Conservation (phyloP, 2,329 filamentous ascomycete species). For the Penicillium sp. region DNA sequence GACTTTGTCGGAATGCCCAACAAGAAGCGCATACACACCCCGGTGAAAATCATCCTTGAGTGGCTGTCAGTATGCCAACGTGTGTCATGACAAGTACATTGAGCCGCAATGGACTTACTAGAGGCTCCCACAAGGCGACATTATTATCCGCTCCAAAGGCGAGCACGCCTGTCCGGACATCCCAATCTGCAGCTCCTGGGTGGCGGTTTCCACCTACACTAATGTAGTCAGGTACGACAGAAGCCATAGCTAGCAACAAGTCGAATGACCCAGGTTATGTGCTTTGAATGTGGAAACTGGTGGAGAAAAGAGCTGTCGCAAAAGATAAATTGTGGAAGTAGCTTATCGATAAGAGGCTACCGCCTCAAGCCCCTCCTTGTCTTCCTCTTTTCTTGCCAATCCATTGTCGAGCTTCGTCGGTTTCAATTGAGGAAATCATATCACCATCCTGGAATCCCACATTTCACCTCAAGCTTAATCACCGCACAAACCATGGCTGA, state of each 20-base stretch:
- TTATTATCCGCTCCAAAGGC: conserved; percentile 89
- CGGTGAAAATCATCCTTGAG: conserved; percentile 43
- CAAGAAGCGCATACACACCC: conserved; percentile 68
- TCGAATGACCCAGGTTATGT: neutral
- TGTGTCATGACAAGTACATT: neutral
- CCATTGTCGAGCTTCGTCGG: neutral
- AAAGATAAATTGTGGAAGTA: conserved; percentile 20
- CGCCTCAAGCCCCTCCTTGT: conserved; percentile 19
- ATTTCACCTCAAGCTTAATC: neutral
- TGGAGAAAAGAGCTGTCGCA: conserved; percentile 22
- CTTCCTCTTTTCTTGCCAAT: conserved; percentile 1
- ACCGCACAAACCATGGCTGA: conserved; percentile 3
- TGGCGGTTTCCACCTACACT: conserved; percentile 88
- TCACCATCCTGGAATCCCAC: neutral
- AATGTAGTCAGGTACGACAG: conserved; percentile 53
- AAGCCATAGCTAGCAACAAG: conserved; percentile 34
- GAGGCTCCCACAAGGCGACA: conserved; percentile 82
- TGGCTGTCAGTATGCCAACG: conserved; percentile 10
- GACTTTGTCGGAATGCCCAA: conserved; percentile 75
- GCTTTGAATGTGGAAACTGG: conserved; percentile 4
- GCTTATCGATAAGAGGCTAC: conserved; percentile 42
- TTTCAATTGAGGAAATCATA: neutral
- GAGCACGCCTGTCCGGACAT: conserved; percentile 64
- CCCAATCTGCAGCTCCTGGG: conserved; percentile 88
- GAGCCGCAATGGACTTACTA: conserved; percentile 53